Evolutionary conservation across 2,329 filamentous ascomycete genomes (phyloP).

Genomic region (Colletotrichum cereale): DNA sequence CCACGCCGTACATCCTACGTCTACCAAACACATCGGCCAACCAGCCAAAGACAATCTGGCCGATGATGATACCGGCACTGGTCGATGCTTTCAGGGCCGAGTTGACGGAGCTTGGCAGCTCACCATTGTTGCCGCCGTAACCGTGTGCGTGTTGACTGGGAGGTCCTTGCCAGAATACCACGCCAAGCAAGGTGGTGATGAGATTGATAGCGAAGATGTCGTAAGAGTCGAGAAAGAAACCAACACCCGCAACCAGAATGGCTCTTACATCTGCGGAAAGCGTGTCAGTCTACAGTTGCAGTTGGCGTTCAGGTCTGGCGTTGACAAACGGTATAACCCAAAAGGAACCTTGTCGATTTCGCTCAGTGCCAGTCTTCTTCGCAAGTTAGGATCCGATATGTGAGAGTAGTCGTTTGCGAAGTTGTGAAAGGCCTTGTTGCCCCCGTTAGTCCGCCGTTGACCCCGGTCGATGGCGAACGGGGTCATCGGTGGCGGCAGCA

Average conservation of each 20-base stretch:
- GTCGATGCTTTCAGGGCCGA: conserved; percentile 87
- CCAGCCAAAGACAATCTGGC: conserved; percentile 82
- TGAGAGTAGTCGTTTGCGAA: conserved; percentile 78
- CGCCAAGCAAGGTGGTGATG: conserved; percentile 77
- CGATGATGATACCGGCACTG: conserved; percentile 82
- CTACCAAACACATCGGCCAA: conserved; percentile 82
- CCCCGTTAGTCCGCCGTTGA: conserved; percentile 63
- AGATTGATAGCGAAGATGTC: conserved; percentile 86
- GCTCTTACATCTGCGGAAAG: conserved; percentile 72
- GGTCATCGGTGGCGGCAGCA: conserved; percentile 57
- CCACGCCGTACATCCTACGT: conserved; percentile 85
- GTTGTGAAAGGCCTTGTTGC: conserved; percentile 79
- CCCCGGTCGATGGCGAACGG: conserved; percentile 46
- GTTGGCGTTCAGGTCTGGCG: conserved; percentile 29
- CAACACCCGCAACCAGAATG: conserved; percentile 81
- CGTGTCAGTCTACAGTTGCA: neutral
- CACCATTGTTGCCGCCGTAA: conserved; percentile 64
- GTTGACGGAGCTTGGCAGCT: conserved; percentile 73
- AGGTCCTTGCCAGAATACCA: conserved; percentile 77
- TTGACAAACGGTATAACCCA: conserved; percentile 72
- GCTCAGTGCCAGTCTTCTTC: conserved; percentile 79
- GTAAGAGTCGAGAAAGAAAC: conserved; percentile 88
- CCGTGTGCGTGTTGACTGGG: conserved; percentile 54
- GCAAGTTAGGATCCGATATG: conserved; percentile 79
- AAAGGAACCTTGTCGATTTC: conserved; percentile 86